Evolutionary conservation across 169 alveolate genomes (phyloP).

Genomic region (Cryptosporidium xiaoi): DNA sequence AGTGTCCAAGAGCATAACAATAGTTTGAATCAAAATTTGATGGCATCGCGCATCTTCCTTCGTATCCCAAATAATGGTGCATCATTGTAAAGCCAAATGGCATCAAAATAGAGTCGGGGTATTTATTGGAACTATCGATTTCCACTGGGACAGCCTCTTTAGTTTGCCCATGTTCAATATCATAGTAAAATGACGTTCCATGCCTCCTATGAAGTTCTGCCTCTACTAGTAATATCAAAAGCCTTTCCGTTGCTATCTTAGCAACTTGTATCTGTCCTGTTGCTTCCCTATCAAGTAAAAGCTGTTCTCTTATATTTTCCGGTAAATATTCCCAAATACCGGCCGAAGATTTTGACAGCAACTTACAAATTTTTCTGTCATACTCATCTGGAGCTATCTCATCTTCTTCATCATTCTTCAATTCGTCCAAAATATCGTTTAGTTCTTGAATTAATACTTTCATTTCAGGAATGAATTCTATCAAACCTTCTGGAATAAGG

Average conservation of each 20-base stretch:
- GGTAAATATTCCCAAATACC: conserved; percentile 91
- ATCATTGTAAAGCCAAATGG: conserved; percentile 76
- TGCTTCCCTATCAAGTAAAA: conserved; percentile 97
- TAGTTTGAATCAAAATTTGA: conserved; percentile 96
- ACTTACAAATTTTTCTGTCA: conserved; percentile 40
- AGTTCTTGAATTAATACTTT: conserved; percentile 91
- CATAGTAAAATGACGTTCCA: conserved; percentile 66
- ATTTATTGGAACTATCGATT: conserved; percentile 38
- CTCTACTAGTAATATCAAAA: conserved; percentile 92
- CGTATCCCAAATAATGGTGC: conserved; percentile 97
- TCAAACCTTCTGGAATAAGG: conserved; percentile 96
- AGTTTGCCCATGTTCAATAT: conserved; percentile 61
- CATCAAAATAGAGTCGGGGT: conserved; percentile 17
- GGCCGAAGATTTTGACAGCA: conserved; percentile 61
- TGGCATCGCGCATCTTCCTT: conserved; percentile 98
- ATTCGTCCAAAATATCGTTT: conserved; percentile 89
- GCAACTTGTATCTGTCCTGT: conserved; percentile 99
- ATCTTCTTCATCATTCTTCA: conserved; percentile 6
- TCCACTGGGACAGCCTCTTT: conserved; percentile 35
- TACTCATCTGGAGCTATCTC: conserved; percentile 52
- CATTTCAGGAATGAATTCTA: conserved; percentile 96
- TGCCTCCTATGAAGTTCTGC: conserved; percentile 79
- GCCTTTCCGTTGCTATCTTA: conserved; percentile 97
- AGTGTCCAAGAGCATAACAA: conserved; percentile 97
- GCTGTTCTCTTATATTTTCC: conserved; percentile 91